A percentile compares a stretch with the other conserved stretches of the same genome.
Evolutionary conservation across 257 asterid species (phyloP).

Genomic region (Nicotiana attenuata): DNA sequence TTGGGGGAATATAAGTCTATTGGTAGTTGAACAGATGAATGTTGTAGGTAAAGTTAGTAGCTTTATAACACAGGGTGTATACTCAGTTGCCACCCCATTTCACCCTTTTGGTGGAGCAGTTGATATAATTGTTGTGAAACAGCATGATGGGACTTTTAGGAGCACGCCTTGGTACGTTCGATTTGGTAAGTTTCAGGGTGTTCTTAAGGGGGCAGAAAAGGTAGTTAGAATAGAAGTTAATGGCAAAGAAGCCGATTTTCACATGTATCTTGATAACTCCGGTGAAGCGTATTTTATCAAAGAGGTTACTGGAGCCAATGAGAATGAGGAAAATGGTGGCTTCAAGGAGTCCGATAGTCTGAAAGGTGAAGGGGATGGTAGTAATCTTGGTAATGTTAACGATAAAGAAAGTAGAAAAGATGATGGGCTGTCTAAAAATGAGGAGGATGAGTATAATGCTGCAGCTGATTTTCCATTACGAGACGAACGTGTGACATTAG

Average conservation of each 20-base stretch:
- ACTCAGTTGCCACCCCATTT: constrained; percentile 90
- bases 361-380: constrained; percentile 27
- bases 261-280: constrained; percentile 80
- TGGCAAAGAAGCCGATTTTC: constrained; percentile 69
- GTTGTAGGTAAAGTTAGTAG: constrained; percentile 77
- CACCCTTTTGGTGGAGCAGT: constrained; percentile 99
- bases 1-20: constrained; percentile 19
- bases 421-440: constrained; percentile 30
- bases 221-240: constrained; percentile 77
- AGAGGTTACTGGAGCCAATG: constrained; percentile 49
- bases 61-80: constrained; percentile 68
- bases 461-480: constrained; percentile 40
- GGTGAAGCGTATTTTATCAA: constrained; percentile 87
- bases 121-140: constrained; percentile 77
- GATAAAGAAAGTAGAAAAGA: constrained; percentile 28
- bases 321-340: constrained; percentile 21
- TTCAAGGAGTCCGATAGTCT: constrained; percentile 33
- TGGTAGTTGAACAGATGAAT: constrained; percentile 53
- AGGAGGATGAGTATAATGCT: constrained; percentile 26
- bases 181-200: constrained; percentile 91
- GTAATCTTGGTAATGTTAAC: constrained; percentile 18
- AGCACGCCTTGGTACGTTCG: constrained; percentile 94
- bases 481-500: constrained; percentile 62
- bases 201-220: constrained; percentile 83
- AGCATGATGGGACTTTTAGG: constrained; percentile 71